A percentile compares a stretch with the other conserved stretches of the same genome.
These are phyloP conservation scores for Collybia sp. DNA, from an alignment of 768 basidiomycete species.

Conservation along the genomic window DNA sequence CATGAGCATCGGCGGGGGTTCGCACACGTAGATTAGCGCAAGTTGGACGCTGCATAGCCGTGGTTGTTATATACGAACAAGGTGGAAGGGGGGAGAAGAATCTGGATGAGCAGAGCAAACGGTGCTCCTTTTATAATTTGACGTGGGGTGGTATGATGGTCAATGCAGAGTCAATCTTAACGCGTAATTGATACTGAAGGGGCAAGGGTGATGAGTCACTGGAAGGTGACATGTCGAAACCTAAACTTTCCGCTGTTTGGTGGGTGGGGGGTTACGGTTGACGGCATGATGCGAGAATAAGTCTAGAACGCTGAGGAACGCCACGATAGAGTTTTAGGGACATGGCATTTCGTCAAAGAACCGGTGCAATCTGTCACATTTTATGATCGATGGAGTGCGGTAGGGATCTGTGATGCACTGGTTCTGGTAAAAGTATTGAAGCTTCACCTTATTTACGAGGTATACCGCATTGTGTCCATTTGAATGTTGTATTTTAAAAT, in stretches of 20 bases:
- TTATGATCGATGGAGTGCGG: neutral
- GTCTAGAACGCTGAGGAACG: conserved; percentile 4
- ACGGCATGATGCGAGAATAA: conserved; percentile 9
- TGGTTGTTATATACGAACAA: conserved; percentile 5
- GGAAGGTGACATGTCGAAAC: conserved; percentile 9
- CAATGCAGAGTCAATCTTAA: conserved; percentile 17
- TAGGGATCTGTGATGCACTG: no score
- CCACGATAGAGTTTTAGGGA: conserved; percentile 20
- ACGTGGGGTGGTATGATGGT: conserved; percentile 13
- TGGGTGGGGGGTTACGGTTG: conserved; percentile 12
- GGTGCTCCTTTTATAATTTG: conserved; percentile 4
- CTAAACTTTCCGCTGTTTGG: conserved; percentile 7
- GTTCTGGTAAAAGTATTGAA: no score
- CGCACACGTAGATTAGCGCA: conserved; percentile 60
- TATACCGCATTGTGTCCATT: no score
- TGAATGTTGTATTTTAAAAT: no score
- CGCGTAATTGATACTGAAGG: conserved; percentile 12
- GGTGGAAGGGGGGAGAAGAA: conserved; percentile 4
- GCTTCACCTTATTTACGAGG: no score
- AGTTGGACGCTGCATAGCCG: conserved; percentile 62
- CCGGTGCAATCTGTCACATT: conserved; percentile 4
- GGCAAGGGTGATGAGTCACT: conserved; percentile 6
- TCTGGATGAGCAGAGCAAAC: neutral
- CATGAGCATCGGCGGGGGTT: conserved; percentile 61
- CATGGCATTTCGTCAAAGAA: conserved; percentile 11